Evolutionary conservation across 305 asterid genomes (phyloP), one percentile per base, ranked within the genome.

Genomic region (Plantago coronopus): DNA sequence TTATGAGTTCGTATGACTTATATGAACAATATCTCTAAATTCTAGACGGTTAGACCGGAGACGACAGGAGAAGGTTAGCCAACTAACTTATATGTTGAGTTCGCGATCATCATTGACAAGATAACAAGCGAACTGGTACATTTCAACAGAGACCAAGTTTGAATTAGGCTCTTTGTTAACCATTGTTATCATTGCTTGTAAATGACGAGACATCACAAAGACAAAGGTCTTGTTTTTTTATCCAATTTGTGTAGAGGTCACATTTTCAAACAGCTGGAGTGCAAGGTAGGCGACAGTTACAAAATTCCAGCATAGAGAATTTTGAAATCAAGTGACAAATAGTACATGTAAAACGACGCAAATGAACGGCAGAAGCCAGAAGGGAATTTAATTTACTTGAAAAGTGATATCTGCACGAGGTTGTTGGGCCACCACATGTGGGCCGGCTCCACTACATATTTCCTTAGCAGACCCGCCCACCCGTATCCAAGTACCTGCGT

Each of bases 371-470:
- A 27, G 59, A 15, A n/a, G 56, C 43, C 59, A 27, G 59, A 15
- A n/a, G 8, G 59, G 10, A 17, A 50, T 34, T 51, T 29, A 43
- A n/a, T 54, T 21, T 54, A 84, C 96, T 84, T 73, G 73, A 88
- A 88, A 19, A 88, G 86, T 42, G 96, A 88, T 58, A 88, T 81
- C 54, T 85, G 96, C 72, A 88, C 95, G 31, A 88, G 95, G 25
- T 84, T 83, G 69, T 72, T 78, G 46, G 96, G 96, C 96, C 96
- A 88, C 96, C 96, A 88, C 96, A 88, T 88, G 67, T 88, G 95
- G 9, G 96, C 95, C 49, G 95, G 96, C 70, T 88, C 96, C 23
- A 88, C 96, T 3, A 88, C 95, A 71, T 85, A 88, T 76, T 88
- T 83, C 72, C 95, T 81, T 10, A 88, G 70, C 3, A 88, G 82